phyloP scores from a whole-genome alignment of 2,329 filamentous ascomycete species.

The Knoxdaviesia capensis region DNA sequence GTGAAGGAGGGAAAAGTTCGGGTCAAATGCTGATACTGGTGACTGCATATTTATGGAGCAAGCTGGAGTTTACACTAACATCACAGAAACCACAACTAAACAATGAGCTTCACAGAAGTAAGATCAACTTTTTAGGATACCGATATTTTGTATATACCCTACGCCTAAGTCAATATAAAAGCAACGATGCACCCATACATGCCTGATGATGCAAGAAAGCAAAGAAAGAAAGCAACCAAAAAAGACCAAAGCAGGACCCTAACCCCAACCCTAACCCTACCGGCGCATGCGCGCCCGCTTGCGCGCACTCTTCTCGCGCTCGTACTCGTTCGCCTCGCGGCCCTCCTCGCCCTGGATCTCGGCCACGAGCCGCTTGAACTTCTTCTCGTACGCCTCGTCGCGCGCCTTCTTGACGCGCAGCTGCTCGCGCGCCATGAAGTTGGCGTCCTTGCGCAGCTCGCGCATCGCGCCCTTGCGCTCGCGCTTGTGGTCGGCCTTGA shows the following conservation, averaged over 20 bases:
- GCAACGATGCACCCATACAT: too few species aligned
- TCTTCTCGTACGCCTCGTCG: slow-evolving; percentile 88
- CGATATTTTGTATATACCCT: too few species aligned
- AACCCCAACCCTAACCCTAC: background rate
- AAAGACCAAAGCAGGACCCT: background rate
- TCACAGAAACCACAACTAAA: too few species aligned
- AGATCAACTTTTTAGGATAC: too few species aligned
- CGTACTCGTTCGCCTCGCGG: slow-evolving; percentile 68
- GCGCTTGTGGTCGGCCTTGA: slow-evolving; percentile 80
- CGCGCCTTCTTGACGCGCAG: slow-evolving; percentile 81
- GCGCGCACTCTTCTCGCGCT: slow-evolving; percentile 60
- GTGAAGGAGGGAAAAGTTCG: too few species aligned
- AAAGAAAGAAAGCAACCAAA: background rate
- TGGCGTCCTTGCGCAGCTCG: slow-evolving; percentile 85
- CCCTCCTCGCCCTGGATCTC: slow-evolving; percentile 95
- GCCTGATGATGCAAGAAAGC: slow-evolving; percentile 1
- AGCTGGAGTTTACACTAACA: too few species aligned
- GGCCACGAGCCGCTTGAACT: slow-evolving; percentile 77
- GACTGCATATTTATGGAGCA: too few species aligned
- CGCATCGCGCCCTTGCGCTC: slow-evolving; percentile 89
- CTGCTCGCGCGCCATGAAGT: slow-evolving; percentile 81
- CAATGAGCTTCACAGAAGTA: too few species aligned
- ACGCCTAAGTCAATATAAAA: too few species aligned
- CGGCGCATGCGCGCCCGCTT: slow-evolving; percentile 35
- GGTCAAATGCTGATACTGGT: too few species aligned